phyloP scores from a whole-genome alignment of 768 basidiomycete species.

The Lyophyllum semitale region DNA sequence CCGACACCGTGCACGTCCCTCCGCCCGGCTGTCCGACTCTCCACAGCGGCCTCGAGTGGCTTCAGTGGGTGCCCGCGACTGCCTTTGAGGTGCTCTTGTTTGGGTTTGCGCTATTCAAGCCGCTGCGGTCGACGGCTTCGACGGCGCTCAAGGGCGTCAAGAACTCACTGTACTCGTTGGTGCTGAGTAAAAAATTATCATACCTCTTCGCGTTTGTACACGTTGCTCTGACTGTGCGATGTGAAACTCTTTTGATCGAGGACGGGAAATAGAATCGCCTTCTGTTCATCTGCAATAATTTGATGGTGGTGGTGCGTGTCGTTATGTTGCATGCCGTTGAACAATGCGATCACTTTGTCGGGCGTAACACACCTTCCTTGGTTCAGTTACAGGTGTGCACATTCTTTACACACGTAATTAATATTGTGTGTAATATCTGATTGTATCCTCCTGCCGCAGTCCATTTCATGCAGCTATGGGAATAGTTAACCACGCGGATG shows the following conservation, averaged over 20 bases:
- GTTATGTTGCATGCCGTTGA: background rate
- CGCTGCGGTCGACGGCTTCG: slow-evolving; percentile 23
- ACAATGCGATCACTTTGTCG: slow-evolving; percentile 12
- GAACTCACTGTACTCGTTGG: slow-evolving; percentile 31
- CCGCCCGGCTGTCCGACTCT: slow-evolving; percentile 26
- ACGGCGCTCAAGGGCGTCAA: slow-evolving; percentile 24
- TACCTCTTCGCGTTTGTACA: slow-evolving; percentile 43
- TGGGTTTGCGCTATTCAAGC: slow-evolving; percentile 39
- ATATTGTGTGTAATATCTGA: background rate
- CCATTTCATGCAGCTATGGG: slow-evolving; percentile 51
- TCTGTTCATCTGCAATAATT: slow-evolving; percentile 45
- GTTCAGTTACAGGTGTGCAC: slow-evolving; percentile 45
- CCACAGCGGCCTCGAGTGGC: slow-evolving; percentile 14
- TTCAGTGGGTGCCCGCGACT: slow-evolving; percentile 17
- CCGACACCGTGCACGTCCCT: slow-evolving; percentile 34
- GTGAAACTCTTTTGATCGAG: background rate
- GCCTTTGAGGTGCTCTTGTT: slow-evolving; percentile 44
- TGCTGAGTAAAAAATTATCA: slow-evolving; percentile 45
- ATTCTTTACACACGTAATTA: background rate
- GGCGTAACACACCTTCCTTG: slow-evolving; percentile 47
- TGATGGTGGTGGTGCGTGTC: slow-evolving; percentile 42
- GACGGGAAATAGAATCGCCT: slow-evolving; percentile 31
- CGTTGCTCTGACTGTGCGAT: background rate
- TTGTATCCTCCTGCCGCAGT: slow-evolving; percentile 16
- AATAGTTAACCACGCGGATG: slow-evolving; percentile 48